These are phyloP conservation scores for Teunomyces funiuensis DNA, from an alignment of 805 yeast species.

Conservation along the genomic window DNA sequence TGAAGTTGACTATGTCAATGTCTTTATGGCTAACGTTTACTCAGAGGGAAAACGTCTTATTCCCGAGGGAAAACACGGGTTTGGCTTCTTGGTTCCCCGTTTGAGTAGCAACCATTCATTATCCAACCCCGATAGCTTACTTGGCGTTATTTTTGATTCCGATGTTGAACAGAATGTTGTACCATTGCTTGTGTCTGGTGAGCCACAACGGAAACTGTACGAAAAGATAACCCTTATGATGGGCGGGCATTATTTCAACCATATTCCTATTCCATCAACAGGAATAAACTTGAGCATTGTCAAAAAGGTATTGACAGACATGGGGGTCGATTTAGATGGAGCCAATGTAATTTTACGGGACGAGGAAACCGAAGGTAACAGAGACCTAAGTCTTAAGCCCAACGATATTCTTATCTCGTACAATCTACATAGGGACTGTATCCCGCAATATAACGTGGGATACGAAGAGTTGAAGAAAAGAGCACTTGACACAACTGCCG, in stretches of 20 bases:
- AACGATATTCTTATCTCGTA: slow-evolving; percentile 34
- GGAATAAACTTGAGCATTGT: slow-evolving; percentile 25
- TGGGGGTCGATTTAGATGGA: slow-evolving; percentile 22
- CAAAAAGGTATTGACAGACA: slow-evolving; percentile 25
- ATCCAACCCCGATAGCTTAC: slow-evolving; percentile 52
- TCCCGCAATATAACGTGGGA: slow-evolving; percentile 81
- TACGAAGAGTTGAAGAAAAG: slow-evolving; percentile 46
- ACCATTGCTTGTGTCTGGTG: slow-evolving; percentile 3
- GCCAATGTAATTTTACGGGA: slow-evolving; percentile 26
- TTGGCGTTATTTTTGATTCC: slow-evolving; percentile 92
- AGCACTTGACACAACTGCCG: slow-evolving; percentile 29
- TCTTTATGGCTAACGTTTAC: slow-evolving; percentile 67
- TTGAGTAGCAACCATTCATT: neutral
- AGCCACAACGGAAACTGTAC: slow-evolving; percentile 30
- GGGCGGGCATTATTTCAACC: slow-evolving; percentile 67
- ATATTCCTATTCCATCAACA: slow-evolving; percentile 31
- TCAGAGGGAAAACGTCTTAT: slow-evolving; percentile 36
- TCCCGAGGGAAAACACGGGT: slow-evolving; percentile 54
- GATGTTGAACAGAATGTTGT: slow-evolving; percentile 62
- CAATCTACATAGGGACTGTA: slow-evolving; percentile 47
- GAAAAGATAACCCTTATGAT: slow-evolving; percentile 85
- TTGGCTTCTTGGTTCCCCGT: slow-evolving; percentile 84
- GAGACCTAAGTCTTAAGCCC: slow-evolving; percentile 14
- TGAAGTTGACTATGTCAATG: slow-evolving; percentile 39
- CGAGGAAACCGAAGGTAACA: slow-evolving; percentile 17